Conservation (phyloP, 495 filamentous ascomycete species). For the Talaromyces liani region DNA sequence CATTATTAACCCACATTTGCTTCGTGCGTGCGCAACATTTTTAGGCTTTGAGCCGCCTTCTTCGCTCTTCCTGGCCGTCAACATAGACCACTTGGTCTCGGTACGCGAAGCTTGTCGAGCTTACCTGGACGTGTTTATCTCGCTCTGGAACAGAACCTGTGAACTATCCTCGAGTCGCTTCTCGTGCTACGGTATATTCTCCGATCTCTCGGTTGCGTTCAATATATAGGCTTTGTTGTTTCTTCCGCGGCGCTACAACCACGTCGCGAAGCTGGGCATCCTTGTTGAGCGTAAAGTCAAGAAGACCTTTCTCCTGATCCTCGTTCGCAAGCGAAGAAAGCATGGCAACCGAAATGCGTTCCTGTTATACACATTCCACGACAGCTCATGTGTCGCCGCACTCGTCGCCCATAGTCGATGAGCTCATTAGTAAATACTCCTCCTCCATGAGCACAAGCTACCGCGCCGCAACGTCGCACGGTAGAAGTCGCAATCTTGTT, state of each 20-base stretch:
- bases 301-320: neutral
- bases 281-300: neutral
- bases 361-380: constrained; percentile 29
- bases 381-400: constrained; percentile 25
- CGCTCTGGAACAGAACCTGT: neutral
- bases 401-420: constrained; percentile 27
- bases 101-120: neutral
- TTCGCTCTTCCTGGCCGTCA: neutral
- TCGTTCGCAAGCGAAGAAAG: neutral
- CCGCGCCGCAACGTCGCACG: constrained; percentile 9
- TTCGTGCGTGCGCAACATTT: neutral
- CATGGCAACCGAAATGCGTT: constrained; percentile 32
- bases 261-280: neutral
- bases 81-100: neutral
- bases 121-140: neutral
- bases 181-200: neutral
- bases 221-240: neutral
- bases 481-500: constrained; percentile 19
- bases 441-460: constrained; percentile 21
- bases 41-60: neutral
- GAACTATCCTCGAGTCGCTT: neutral
- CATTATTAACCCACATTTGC: neutral
- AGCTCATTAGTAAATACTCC: constrained; percentile 30
- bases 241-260: neutral
- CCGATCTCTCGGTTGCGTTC: neutral